Evolutionary conservation across 768 basidiomycete genomes (phyloP).

Genomic region (Tylopilus sp.): DNA sequence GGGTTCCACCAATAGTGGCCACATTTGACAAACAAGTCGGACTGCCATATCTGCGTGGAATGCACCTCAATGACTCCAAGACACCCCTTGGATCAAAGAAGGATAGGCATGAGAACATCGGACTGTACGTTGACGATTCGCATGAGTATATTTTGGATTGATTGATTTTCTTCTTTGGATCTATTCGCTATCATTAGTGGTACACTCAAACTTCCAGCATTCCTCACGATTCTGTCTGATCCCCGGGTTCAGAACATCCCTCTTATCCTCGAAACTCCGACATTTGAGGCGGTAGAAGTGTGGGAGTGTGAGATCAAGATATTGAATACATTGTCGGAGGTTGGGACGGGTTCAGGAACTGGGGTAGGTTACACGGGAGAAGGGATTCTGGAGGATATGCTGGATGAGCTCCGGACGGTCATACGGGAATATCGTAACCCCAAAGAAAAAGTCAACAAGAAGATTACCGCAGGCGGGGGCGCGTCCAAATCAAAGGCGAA

Average conservation of each 20-base stretch:
- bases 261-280: slow-evolving; percentile 80
- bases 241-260: slow-evolving; percentile 66
- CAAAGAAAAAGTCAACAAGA: slow-evolving; percentile 7
- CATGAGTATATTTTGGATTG: neutral
- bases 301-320: slow-evolving; percentile 75
- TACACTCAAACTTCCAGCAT: slow-evolving; percentile 57
- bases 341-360: neutral
- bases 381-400: slow-evolving; percentile 8
- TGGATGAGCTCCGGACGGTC: slow-evolving; percentile 9
- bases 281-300: slow-evolving; percentile 59
- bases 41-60: slow-evolving; percentile 67
- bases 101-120: slow-evolving; percentile 84
- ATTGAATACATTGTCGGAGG: slow-evolving; percentile 43
- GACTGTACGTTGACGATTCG: slow-evolving; percentile 49
- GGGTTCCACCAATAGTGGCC: slow-evolving; percentile 40
- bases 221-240: slow-evolving; percentile 66
- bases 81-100: slow-evolving; percentile 57
- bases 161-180: neutral
- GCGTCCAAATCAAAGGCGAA: slow-evolving; percentile 2
- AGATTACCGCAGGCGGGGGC: neutral
- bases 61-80: slow-evolving; percentile 88
- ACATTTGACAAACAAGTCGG: slow-evolving; percentile 71
- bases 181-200: slow-evolving; percentile 43
- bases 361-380: neutral
- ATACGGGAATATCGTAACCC: slow-evolving; percentile 11